These are phyloP conservation scores for Solanum hybrid DNA, from an alignment of 305 asterid genomes.

Conservation along the genomic window DNA sequence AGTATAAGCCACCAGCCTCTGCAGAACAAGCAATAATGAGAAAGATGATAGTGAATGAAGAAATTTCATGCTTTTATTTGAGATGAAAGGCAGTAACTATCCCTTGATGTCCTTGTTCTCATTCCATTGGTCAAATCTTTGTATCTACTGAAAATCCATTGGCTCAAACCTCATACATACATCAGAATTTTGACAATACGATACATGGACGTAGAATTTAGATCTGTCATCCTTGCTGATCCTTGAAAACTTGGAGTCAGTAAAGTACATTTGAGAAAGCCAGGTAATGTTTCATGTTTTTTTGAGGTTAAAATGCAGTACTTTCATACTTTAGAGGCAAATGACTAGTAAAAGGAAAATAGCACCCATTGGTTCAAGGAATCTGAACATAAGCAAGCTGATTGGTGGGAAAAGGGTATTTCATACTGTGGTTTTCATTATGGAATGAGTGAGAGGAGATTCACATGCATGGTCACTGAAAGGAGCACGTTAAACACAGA, in stretches of 20 bases:
- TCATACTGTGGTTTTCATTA: background rate
- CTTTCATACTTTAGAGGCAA: background rate
- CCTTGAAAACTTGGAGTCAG: background rate
- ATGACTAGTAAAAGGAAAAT: background rate
- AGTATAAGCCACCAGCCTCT: background rate
- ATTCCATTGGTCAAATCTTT: background rate
- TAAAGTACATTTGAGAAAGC: background rate
- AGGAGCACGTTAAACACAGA: background rate
- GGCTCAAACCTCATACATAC: background rate
- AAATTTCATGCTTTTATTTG: background rate
- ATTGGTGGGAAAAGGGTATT: background rate
- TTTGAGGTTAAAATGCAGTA: background rate
- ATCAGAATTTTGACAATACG: background rate
- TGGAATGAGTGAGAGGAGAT: background rate
- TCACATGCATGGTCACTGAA: background rate
- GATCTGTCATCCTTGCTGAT: background rate
- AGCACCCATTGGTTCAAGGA: background rate
- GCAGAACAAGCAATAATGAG: constrained; percentile 5
- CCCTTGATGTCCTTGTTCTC: background rate
- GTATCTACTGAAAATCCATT: background rate
- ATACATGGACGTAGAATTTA: background rate
- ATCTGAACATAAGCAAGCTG: background rate
- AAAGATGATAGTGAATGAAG: background rate
- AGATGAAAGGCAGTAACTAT: background rate
- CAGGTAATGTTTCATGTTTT: background rate